These are phyloP conservation scores for Eremothecium gossypii DNA, from an alignment of 1,139 yeast species.

Conservation along the genomic window DNA sequence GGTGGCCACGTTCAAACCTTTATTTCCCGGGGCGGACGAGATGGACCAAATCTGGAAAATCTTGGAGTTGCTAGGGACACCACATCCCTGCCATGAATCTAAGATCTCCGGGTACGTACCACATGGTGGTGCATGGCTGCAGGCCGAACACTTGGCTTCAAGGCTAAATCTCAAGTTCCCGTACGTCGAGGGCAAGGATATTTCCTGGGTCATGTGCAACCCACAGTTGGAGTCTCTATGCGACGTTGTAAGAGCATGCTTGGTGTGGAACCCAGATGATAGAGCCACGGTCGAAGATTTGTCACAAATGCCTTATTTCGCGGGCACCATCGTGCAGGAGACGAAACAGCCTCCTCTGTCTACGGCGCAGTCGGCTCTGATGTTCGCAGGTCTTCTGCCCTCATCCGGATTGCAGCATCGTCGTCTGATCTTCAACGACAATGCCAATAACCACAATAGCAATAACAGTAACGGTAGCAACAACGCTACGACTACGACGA, in stretches of 20 bases:
- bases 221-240: conserved; percentile 35
- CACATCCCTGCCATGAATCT: conserved; percentile 31
- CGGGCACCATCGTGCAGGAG: conserved; percentile 32
- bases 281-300: conserved; percentile 43
- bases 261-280: conserved; percentile 50
- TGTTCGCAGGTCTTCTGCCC: conserved; percentile 3
- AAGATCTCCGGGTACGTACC: conserved; percentile 32
- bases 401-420: conserved; percentile 2
- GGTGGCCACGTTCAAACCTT: conserved; percentile 61
- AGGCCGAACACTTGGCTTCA: conserved; percentile 43
- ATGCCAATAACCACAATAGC: neutral
- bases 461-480: conserved; percentile 1
- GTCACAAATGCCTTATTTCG: conserved; percentile 45
- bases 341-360: conserved; percentile 3
- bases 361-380: conserved; percentile 2
- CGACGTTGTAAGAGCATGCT: conserved; percentile 47
- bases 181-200: conserved; percentile 32
- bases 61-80: conserved; percentile 62
- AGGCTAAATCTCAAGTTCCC: conserved; percentile 50
- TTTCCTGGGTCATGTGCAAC: conserved; percentile 33
- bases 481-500: neutral
- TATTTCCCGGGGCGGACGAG: conserved; percentile 78
- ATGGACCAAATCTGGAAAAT: conserved; percentile 68
- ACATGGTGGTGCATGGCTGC: conserved; percentile 61
- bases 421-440: conserved; percentile 5